Conservation (phyloP, 495 filamentous ascomycete species). For the Tuber melanosporum region DNA sequence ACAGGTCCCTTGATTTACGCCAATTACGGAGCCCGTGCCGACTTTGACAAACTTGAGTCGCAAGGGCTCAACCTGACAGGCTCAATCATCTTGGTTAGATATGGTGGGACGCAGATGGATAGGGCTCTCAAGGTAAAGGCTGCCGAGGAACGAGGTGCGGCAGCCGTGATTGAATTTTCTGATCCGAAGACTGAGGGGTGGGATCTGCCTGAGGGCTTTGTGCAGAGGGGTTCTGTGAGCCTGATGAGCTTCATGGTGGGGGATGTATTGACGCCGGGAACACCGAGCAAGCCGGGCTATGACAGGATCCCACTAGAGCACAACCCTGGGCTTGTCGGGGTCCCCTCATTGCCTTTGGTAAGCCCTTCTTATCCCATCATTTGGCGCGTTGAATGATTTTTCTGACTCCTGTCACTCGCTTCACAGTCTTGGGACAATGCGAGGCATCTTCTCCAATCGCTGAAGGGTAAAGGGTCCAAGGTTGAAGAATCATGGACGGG, state of each 20-base stretch:
- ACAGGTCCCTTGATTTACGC: constrained; percentile 91
- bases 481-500: constrained; percentile 70
- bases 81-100: constrained; percentile 74
- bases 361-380: background rate
- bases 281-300: constrained; percentile 64
- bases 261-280: constrained; percentile 84
- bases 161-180: constrained; percentile 83
- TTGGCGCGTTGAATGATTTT: background rate
- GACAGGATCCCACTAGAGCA: constrained; percentile 61
- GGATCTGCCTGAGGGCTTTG: constrained; percentile 69
- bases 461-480: constrained; percentile 68
- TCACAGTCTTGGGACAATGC: constrained; percentile 71
- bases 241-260: constrained; percentile 76
- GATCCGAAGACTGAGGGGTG: constrained; percentile 79
- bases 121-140: constrained; percentile 78
- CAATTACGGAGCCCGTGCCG: constrained; percentile 79
- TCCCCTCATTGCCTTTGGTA: constrained; percentile 76
- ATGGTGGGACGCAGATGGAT: constrained; percentile 68
- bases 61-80: constrained; percentile 67
- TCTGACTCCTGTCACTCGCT: background rate
- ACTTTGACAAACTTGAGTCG: constrained; percentile 67
- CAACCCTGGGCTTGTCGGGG: constrained; percentile 65
- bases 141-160: constrained; percentile 75
- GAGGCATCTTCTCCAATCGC: constrained; percentile 63
- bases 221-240: constrained; percentile 77